These are phyloP conservation scores for Yamadazyma songkhlaensis DNA, from an alignment of 1,139 yeast genomes.

Conservation along the genomic window DNA sequence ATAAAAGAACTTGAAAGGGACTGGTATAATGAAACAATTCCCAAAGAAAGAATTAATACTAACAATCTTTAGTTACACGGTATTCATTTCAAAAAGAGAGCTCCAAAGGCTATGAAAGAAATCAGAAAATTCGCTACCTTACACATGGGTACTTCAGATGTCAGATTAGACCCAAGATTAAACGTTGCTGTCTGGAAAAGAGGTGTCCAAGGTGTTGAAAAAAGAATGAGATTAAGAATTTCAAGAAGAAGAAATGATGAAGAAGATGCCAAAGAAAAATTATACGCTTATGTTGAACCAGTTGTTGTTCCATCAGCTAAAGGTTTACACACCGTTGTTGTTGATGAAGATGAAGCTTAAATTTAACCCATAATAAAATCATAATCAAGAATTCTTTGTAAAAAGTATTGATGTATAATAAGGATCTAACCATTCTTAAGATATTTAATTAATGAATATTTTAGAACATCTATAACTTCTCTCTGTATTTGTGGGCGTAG, in stretches of 20 bases:
- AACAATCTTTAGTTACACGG: slow-evolving; percentile 79
- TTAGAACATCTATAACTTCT: slow-evolving; percentile 8
- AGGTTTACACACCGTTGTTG: slow-evolving; percentile 98
- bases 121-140: slow-evolving; percentile 97
- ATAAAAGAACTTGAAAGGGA: too few species aligned
- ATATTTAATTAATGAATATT: slow-evolving; percentile 12
- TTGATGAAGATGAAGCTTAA: slow-evolving; percentile 83
- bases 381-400: slow-evolving; percentile 8
- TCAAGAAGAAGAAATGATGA: slow-evolving; percentile 99
- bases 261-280: slow-evolving; percentile 98
- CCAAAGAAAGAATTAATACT: slow-evolving; percentile 22
- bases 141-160: slow-evolving; percentile 99
- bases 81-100: slow-evolving; percentile 99
- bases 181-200: slow-evolving; percentile 99
- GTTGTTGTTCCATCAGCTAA: slow-evolving; percentile 92
- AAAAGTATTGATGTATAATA: slow-evolving; percentile 15
- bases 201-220: slow-evolving; percentile 99
- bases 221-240: slow-evolving; percentile 98
- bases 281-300: slow-evolving; percentile 98
- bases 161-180: slow-evolving; percentile 97
- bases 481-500: not conserved
- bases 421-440: slow-evolving; percentile 11
- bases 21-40: not conserved
- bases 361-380: slow-evolving; percentile 12
- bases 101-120: slow-evolving; percentile 99